phyloP scores from a whole-genome alignment of 306 rosid genomes.

The Begonia masoniana region DNA sequence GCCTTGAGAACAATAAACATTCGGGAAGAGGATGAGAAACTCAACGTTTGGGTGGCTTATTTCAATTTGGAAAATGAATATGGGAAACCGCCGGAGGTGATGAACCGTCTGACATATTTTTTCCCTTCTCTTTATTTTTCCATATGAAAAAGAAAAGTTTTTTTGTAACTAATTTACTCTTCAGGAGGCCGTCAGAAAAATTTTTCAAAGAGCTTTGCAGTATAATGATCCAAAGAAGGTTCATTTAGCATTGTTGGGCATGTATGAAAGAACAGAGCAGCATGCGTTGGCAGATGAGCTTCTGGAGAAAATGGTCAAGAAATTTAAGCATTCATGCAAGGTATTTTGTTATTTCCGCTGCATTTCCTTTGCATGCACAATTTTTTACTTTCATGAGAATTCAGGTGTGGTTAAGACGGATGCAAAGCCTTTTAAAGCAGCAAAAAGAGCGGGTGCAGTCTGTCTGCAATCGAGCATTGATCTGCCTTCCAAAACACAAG shows the following conservation, averaged over 20 bases:
- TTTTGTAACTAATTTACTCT: conserved; percentile 10
- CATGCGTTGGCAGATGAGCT: conserved; percentile 63
- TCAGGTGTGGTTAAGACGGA: conserved; percentile 80
- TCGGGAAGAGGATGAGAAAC: conserved; percentile 87
- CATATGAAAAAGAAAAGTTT: conserved; percentile 1
- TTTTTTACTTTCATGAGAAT: conserved; percentile 9
- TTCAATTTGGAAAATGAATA: conserved; percentile 77
- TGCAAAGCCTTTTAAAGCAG: conserved; percentile 43
- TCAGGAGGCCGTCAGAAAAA: conserved; percentile 70
- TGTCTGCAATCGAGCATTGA: conserved; percentile 39
- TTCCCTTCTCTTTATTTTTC: conserved; percentile 3
- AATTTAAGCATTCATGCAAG: conserved; percentile 88
- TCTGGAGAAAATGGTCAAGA: conserved; percentile 63
- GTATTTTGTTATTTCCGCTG: conserved; percentile 21
- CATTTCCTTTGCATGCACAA: not conserved
- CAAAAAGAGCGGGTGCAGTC: conserved; percentile 47
- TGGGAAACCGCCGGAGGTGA: conserved; percentile 84
- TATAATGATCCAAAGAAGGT: conserved; percentile 67
- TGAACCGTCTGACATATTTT: not conserved
- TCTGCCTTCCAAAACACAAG: conserved; percentile 65
- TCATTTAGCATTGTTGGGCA: conserved; percentile 65
- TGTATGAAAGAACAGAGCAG: conserved; percentile 80
- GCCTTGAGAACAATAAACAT: conserved; percentile 77
- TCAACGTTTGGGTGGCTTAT: conserved; percentile 84
- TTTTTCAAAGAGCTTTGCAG: conserved; percentile 72